These are phyloP conservation scores for Astrothelium macrocarpum DNA, from an alignment of 495 filamentous ascomycete species.

Conservation along the genomic window DNA sequence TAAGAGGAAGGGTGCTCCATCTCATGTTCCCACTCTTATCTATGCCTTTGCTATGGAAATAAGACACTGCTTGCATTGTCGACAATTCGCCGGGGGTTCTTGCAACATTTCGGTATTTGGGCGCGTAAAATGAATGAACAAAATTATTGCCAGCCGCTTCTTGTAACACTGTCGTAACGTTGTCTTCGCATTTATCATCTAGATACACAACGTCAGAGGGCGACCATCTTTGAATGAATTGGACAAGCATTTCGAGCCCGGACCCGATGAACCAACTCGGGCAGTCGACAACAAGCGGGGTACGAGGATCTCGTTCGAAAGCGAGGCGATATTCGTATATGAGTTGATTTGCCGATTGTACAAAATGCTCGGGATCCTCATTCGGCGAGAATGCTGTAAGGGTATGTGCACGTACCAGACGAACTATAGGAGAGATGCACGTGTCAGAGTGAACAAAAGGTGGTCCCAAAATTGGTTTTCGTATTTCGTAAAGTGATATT, in stretches of 20 bases:
- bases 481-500: constrained; percentile 58
- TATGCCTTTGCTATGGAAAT: constrained; percentile 42
- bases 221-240: constrained; percentile 52
- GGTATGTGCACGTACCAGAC: constrained; percentile 56
- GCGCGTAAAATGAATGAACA: not conserved
- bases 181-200: constrained; percentile 57
- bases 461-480: constrained; percentile 57
- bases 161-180: constrained; percentile 50
- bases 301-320: constrained; percentile 33
- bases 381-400: constrained; percentile 62
- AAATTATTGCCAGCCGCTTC: constrained; percentile 10
- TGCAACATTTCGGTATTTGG: constrained; percentile 18
- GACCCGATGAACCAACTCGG: constrained; percentile 75
- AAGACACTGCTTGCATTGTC: constrained; percentile 72
- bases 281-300: constrained; percentile 69
- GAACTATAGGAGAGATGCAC: constrained; percentile 26
- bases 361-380: constrained; percentile 61
- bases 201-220: constrained; percentile 64
- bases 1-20: constrained; percentile 44
- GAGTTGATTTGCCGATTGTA: constrained; percentile 58
- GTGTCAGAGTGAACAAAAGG: constrained; percentile 60
- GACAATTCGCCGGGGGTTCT: constrained; percentile 60
- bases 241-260: constrained; percentile 58
- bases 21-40: constrained; percentile 35
- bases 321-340: constrained; percentile 51